These are phyloP conservation scores for Albizia julibrissin DNA, from an alignment of 306 rosid species.

Conservation along the genomic window DNA sequence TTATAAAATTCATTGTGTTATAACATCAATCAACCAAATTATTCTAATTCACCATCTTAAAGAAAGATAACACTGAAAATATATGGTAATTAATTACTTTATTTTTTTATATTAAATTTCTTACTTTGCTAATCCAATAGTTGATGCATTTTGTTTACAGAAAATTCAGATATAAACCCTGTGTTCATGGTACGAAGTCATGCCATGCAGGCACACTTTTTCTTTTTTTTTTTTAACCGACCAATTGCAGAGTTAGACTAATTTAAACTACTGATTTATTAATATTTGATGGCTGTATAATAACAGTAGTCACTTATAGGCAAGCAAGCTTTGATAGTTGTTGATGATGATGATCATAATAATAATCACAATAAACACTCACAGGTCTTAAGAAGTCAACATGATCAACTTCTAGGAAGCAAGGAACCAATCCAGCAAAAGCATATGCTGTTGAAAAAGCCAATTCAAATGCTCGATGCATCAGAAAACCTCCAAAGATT, in stretches of 20 bases:
- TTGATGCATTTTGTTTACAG: constrained; percentile 11
- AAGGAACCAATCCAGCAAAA: constrained; percentile 90
- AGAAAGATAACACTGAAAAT: background rate
- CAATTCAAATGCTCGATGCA: constrained; percentile 95
- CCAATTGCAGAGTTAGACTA: background rate
- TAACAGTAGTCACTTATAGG: background rate
- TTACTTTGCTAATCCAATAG: background rate
- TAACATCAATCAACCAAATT: background rate
- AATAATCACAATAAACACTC: constrained; percentile 34
- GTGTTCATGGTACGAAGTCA: background rate
- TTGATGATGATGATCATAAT: constrained; percentile 11
- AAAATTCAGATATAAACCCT: constrained; percentile 9
- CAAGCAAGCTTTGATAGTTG: constrained; percentile 9
- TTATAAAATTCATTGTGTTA: background rate
- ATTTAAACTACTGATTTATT: background rate
- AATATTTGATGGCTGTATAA: background rate
- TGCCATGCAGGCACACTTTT: background rate
- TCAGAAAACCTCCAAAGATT: constrained; percentile 92
- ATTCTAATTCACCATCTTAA: background rate
- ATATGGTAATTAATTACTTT: background rate
- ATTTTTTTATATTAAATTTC: background rate
- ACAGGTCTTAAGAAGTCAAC: constrained; percentile 95
- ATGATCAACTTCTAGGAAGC: constrained; percentile 92
- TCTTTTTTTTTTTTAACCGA: background rate
- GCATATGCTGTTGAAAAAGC: constrained; percentile 93